phyloP scores from a whole-genome alignment of 495 filamentous ascomycete genomes.

The Staphylotrichum tortipilum region DNA sequence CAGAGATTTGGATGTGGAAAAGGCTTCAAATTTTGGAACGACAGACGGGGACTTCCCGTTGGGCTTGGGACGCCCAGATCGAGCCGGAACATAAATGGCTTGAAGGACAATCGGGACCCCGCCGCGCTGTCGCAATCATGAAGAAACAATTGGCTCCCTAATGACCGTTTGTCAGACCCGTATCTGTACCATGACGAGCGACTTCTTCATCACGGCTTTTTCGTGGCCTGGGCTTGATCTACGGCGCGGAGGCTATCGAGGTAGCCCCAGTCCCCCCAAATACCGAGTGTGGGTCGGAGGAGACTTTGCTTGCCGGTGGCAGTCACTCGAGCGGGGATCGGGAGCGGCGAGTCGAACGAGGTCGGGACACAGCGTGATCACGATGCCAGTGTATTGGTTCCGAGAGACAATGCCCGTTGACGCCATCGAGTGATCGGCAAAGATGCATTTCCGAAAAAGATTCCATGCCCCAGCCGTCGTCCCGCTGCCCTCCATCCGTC shows the following conservation, averaged over 20 bases:
- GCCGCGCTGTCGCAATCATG: too few relatives aligned
- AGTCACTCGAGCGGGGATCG: slow-evolving; percentile 4
- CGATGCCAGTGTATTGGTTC: slow-evolving; percentile 28
- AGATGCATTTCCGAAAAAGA: slow-evolving; percentile 17
- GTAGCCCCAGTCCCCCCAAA: slow-evolving; percentile 47
- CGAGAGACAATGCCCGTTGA: slow-evolving; percentile 30
- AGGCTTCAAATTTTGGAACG: too few relatives aligned
- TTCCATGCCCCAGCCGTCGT: slow-evolving; percentile 22
- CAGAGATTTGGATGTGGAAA: too few relatives aligned
- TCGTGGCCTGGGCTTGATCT: slow-evolving; percentile 57
- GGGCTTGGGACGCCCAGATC: too few relatives aligned
- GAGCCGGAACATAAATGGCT: too few relatives aligned
- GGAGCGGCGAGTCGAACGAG: not conserved
- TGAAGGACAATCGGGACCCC: too few relatives aligned
- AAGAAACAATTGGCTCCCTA: too few relatives aligned
- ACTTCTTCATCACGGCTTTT: slow-evolving; percentile 77
- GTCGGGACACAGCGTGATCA: slow-evolving; percentile 14
- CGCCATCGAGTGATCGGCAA: slow-evolving; percentile 24
- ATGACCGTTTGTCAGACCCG: slow-evolving; percentile 62
- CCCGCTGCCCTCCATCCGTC: slow-evolving; percentile 16
- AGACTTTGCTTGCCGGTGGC: slow-evolving; percentile 41
- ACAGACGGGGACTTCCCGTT: too few relatives aligned
- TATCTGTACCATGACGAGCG: slow-evolving; percentile 87
- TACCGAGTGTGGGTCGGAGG: slow-evolving; percentile 40
- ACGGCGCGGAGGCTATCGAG: slow-evolving; percentile 46